Percentiles rank a stretch among this genome's conserved stretches.
Conservation (phyloP, 2,329 filamentous ascomycete genomes). For the Aspergillus pseudonomiae region DNA sequence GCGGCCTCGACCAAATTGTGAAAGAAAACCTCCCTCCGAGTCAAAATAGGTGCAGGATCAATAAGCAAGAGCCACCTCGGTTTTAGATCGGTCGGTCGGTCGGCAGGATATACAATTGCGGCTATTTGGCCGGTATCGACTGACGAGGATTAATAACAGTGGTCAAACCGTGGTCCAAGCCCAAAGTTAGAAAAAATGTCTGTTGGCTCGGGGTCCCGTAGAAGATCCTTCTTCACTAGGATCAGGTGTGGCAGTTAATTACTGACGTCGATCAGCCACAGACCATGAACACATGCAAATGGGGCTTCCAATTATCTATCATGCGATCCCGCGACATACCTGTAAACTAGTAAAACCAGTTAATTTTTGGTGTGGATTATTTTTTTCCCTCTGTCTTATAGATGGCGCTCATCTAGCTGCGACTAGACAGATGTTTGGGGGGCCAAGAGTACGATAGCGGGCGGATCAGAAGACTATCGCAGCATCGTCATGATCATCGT, state of each 20-base stretch:
- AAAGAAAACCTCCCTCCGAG: background rate
- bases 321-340: conserved; percentile 9
- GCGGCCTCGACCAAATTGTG: background rate
- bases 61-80: background rate
- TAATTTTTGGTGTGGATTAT: background rate
- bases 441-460: conserved; percentile 4
- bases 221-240: conserved; percentile 8
- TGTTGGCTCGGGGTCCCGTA: conserved; percentile 4
- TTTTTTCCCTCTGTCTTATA: conserved; percentile 1
- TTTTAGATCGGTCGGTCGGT: background rate
- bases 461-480: conserved; percentile 17
- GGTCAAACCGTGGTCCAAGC: conserved; percentile 4
- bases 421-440: conserved; percentile 9
- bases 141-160: conserved; percentile 2
- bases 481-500: conserved; percentile 10
- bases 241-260: conserved; percentile 4
- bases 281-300: conserved; percentile 1
- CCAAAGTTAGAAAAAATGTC: conserved; percentile 7
- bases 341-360: background rate
- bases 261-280: conserved; percentile 18
- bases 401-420: conserved; percentile 10
- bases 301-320: background rate
- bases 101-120: background rate
- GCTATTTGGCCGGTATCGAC: background rate
- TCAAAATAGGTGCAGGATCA: background rate